Evolutionary conservation across 2,329 filamentous ascomycete species (phyloP).

Genomic region (Westerdykella ornata): DNA sequence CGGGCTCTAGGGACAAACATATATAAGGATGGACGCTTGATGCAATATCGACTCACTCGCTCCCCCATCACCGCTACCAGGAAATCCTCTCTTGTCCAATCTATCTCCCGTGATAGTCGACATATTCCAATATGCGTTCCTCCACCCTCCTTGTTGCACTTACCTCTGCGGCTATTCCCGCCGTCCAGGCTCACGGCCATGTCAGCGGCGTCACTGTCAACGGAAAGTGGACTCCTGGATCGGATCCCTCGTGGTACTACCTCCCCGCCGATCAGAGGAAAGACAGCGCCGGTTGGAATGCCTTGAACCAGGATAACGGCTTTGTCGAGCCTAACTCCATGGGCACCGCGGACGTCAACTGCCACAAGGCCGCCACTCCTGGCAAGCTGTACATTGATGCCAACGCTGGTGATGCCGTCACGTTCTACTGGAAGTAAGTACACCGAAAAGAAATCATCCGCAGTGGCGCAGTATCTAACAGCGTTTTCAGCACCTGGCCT

Average conservation of each 20-base stretch:
- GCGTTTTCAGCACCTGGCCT: constrained; percentile 22
- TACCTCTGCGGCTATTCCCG: constrained; percentile 17
- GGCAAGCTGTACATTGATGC: constrained; percentile 29
- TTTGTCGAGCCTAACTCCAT: constrained; percentile 30
- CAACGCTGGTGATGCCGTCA: constrained; percentile 29
- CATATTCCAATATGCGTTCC: constrained; percentile 2
- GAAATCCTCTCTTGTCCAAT: not conserved
- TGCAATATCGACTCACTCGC: not conserved
- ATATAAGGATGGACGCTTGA: not conserved
- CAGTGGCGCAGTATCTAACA: not conserved
- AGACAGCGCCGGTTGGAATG: constrained; percentile 31
- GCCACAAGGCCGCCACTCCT: constrained; percentile 36
- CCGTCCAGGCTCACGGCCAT: constrained; percentile 26
- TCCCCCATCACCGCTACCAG: not conserved
- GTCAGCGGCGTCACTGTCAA: constrained; percentile 21
- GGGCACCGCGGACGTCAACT: constrained; percentile 28
- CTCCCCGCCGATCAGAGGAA: constrained; percentile 16
- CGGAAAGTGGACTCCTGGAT: constrained; percentile 21
- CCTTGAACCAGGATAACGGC: constrained; percentile 34
- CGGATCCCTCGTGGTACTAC: constrained; percentile 32
- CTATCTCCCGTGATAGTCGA: not conserved
- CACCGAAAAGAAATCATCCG: not conserved
- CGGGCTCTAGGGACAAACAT: not conserved
- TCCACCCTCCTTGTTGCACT: constrained; percentile 15
- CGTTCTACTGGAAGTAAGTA: constrained; percentile 28